phyloP scores from a whole-genome alignment of 2,329 filamentous ascomycete genomes.

The Neurospora sp. region DNA sequence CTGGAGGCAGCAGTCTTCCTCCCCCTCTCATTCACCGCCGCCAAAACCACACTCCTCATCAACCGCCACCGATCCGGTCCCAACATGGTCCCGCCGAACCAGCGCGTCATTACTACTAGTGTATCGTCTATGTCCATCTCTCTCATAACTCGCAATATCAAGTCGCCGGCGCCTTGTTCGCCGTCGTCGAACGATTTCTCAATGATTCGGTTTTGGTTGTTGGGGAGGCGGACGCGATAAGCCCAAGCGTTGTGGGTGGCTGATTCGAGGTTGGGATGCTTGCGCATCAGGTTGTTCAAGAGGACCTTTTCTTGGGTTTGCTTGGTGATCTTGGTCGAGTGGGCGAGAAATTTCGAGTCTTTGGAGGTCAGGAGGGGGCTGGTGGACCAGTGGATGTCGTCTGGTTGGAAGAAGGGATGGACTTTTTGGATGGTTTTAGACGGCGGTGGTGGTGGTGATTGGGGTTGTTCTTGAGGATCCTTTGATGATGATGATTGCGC shows the following conservation, averaged over 20 bases:
- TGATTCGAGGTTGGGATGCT: conserved; percentile 39
- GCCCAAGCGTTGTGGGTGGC: conserved; percentile 53
- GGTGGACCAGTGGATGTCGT: neutral
- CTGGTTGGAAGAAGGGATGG: conserved; percentile 40
- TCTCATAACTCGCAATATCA: conserved; percentile 44
- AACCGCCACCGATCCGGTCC: conserved; percentile 53
- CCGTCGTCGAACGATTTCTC: conserved; percentile 51
- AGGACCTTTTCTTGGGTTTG: conserved; percentile 31
- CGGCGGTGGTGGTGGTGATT: conserved; percentile 1
- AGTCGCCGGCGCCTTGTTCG: conserved; percentile 48
- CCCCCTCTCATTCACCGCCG: conserved; percentile 43
- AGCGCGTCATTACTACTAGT: conserved; percentile 49
- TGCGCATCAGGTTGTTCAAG: conserved; percentile 37
- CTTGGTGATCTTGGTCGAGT: conserved; percentile 33
- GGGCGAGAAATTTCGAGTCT: conserved; percentile 48
- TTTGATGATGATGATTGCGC: conserved; percentile 10
- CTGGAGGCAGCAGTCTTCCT: conserved; percentile 27
- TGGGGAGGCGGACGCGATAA: conserved; percentile 28
- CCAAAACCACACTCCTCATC: conserved; percentile 47
- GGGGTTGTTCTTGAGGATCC: conserved; percentile 11
- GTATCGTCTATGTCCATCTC: conserved; percentile 41
- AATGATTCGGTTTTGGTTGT: conserved; percentile 24
- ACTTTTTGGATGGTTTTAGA: neutral
- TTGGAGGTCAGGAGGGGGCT: conserved; percentile 35
- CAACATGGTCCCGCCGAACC: conserved; percentile 53